Base-by-base conservation (phyloP, 2,329 filamentous ascomycete genomes). In the Pestalotiopsis sp. region DNA sequence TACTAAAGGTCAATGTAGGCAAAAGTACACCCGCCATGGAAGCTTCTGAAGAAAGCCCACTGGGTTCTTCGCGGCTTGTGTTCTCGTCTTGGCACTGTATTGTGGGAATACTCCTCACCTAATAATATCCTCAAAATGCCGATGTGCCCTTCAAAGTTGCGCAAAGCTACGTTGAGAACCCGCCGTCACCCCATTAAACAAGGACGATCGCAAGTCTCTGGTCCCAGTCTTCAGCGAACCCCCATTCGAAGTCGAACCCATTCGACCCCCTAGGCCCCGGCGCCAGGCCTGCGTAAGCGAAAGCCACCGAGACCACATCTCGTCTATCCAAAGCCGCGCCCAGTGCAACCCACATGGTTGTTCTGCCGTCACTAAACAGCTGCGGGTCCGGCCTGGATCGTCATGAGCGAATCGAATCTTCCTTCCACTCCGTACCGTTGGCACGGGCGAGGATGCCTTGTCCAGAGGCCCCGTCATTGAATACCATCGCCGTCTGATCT, bases 311-410 rank as follows among this genome's bases (percentile, higher is more conserved):
- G 27, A 52, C 45, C 45, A 52, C 27, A 36, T 36, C 59, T 62
- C 31, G 59, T 62, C 31, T 62, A 62, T 62, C 59, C 59, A 62
- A 62, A 41, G 59, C 59, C 31, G 59, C 45, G 20, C 17, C 45
- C 45, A 52, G 45, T 52, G 45, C 45, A 62, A 62, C n/a, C 59
- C 59, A 62, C 59, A 62, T 62, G 59, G 59, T 61, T 59, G 25
- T 62, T 36, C 36, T 36, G 59, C n/a, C 31, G 59, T 39, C 31
- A 27, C 31, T 39, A 62, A 62, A 39, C 59, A 62, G 27, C 17
- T 62, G 59, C 59, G 27, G 59, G 11, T 39, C 56, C 56, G 56
- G 12, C 56, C 23, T 13, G 2, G 17, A 25, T n/a, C 59, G 14
- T 9, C 20, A 14, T 20, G n/a, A 36, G 59, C 59, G 59, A 62